Percentiles rank a stretch among this genome's conserved stretches.
These are phyloP conservation scores for Rauvolfia tetraphylla DNA, from an alignment of 257 asterid species.

Conservation along the genomic window DNA sequence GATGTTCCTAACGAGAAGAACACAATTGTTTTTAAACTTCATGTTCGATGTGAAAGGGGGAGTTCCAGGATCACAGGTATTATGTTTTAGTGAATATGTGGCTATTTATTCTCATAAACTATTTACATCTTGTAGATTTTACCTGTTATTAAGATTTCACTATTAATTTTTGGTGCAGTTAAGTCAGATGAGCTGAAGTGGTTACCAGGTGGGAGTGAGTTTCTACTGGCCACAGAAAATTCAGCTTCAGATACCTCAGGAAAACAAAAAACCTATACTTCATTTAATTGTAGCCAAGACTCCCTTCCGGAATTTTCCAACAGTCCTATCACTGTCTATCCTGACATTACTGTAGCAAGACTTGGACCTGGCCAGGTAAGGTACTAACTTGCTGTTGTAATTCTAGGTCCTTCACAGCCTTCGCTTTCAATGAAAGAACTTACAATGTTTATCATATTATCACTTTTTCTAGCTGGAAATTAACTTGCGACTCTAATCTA, in stretches of 20 bases:
- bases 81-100: slow-evolving; percentile 9
- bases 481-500: background rate
- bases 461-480: background rate
- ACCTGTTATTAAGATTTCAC: slow-evolving; percentile 8
- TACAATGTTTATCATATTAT: background rate
- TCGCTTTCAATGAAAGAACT: background rate
- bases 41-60: slow-evolving; percentile 52
- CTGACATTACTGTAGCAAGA: slow-evolving; percentile 60
- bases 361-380: slow-evolving; percentile 94
- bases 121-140: background rate
- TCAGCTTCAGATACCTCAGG: slow-evolving; percentile 35
- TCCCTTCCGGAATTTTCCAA: slow-evolving; percentile 50
- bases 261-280: slow-evolving; percentile 64
- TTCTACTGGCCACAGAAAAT: slow-evolving; percentile 37
- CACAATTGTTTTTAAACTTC: slow-evolving; percentile 84
- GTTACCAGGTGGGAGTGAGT: slow-evolving; percentile 85
- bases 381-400: slow-evolving; percentile 6
- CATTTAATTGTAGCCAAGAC: slow-evolving; percentile 73
- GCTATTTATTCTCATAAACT: background rate
- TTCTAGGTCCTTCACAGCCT: slow-evolving; percentile 1
- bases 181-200: slow-evolving; percentile 65
- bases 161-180: slow-evolving; percentile 36
- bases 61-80: slow-evolving; percentile 55
- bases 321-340: slow-evolving; percentile 51
- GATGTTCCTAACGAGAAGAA: slow-evolving; percentile 81